Evolutionary conservation across 805 yeast species (phyloP), one percentile per base, ranked within the genome.

Genomic region (Wickerhamomyces chaumierensis): DNA sequence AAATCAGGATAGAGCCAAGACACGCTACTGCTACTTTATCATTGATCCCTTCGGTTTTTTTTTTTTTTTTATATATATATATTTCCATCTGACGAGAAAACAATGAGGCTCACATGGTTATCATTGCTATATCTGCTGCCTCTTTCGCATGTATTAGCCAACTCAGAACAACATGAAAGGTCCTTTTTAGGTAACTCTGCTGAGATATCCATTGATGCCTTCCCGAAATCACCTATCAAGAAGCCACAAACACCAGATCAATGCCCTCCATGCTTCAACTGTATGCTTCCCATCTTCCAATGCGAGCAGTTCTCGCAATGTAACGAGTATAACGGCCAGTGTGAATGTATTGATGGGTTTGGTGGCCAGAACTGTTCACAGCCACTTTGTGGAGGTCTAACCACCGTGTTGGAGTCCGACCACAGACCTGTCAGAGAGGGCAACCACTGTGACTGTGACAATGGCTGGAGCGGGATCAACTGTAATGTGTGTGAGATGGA

Each of bases 391-490:
- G 98, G 97, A 2, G 68, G 85, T 0, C 65, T 88, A 15, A 60
- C 78, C 0, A 78, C 75, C 44, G 87, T 83, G 27, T 63, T 63
- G 33, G 44, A 46, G 27, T 25, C 19, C 8, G 62, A 65, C 40
- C 18, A 31, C 4, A 68, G 97, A 41, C 95, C 95, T 0, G 48
- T 70, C 12, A 65, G 92, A 52, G 59, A 68, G 1, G 51, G 53
- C 12, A 48, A 50, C 27, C 48, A 66, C 0, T 92, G 98, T 60
- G 63, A 63, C 0, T 90, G 98, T 61, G 71, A 72, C 36, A 68
- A 68, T 3, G 98, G 98, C 3, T 92, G 98, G 98, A 63, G 66
- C 4, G 97, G 98, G 34, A 81, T 92, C 53, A 92, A 92, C 55
- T 92, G 98, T 68, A 92, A 83, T 52, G 59, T 92, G 56, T 92